Evolutionary conservation across 2,329 filamentous ascomycete genomes (phyloP), one percentile per base, ranked within the genome.

Genomic region (Aspergillus sergii): DNA sequence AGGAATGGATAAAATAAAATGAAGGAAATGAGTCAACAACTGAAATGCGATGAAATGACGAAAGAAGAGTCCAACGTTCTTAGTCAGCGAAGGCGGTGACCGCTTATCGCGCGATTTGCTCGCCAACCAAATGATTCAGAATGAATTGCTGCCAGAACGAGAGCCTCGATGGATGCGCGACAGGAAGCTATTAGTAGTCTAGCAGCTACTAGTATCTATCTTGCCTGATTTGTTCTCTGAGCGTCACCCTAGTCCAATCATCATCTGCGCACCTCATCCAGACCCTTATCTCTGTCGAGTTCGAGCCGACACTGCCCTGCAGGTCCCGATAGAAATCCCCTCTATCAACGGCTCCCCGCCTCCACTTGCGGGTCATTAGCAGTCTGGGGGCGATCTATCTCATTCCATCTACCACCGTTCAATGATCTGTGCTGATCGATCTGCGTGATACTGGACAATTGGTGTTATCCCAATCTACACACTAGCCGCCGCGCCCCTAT

Each of bases 361-460:
- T 61, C 60, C 60, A 61, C 60, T 58, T 58, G 60, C 60, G 56
- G 60, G 60, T 58, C 60, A 48, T 62, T 26, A 32, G 28, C 28
- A 50, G 23, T 43, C 60, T 57, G 48, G 56, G 56, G 21, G 41
- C 19, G 56, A 54, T 28, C 48, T 58, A 28, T 54, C 26, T 54
- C 30, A 58, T 28, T 57, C 55, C 58, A 58, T 51, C 39, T 28
- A 28, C 8, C 30, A 28, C 23, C 8, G 48, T 55, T 56, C 16
- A 23, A 23, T 53, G 36, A 51, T 43, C 50, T 34, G 45, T 36
- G 57, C 57, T 39, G 45, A 12, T 36, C 11, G 45, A 36, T 34
- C 48, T 51, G 48, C 28, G 16, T 32, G 48, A 32, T 51, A 51
- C 28, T 51, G 48, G 21, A 39, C 51, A 55, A 55, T 55, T 55